Conservation (phyloP, 768 basidiomycete species). For the Kwoniella sp. region DNA sequence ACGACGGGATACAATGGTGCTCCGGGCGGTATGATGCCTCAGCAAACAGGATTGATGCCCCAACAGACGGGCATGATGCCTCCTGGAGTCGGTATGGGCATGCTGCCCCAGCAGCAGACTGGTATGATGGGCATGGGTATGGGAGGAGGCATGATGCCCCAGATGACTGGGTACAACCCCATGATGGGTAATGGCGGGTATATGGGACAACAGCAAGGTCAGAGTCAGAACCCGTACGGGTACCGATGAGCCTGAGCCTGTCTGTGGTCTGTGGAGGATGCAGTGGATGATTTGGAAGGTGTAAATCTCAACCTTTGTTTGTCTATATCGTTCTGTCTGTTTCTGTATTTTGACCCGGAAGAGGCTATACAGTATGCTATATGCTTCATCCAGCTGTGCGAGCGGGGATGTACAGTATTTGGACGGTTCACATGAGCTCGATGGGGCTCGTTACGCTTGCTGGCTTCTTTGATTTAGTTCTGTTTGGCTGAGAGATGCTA, state of each 20-base stretch:
- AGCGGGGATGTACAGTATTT: too few species aligned
- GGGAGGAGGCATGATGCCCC: conserved; percentile 34
- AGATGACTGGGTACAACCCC: conserved; percentile 47
- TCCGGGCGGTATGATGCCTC: conserved; percentile 44
- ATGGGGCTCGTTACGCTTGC: too few species aligned
- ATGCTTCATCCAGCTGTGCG: too few species aligned
- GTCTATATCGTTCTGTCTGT: too few species aligned
- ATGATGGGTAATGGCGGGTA: conserved; percentile 24
- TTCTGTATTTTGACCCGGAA: too few species aligned
- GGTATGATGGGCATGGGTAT: conserved; percentile 25
- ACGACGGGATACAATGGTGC: conserved; percentile 54
- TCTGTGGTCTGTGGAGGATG: too few species aligned
- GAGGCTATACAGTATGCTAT: too few species aligned
- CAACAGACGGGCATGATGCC: conserved; percentile 49
- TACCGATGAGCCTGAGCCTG: conserved; percentile 5
- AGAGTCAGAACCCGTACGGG: conserved; percentile 24
- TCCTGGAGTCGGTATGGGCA: conserved; percentile 28
- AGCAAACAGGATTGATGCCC: conserved; percentile 46
- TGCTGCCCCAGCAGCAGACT: conserved; percentile 24
- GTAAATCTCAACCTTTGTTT: too few species aligned
- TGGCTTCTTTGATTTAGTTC: too few species aligned
- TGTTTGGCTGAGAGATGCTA: too few species aligned
- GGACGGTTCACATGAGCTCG: too few species aligned
- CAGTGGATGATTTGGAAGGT: too few species aligned
- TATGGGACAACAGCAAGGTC: conserved; percentile 23